Base-by-base conservation (phyloP, 23 red algal species). In the Gracilariopsis chorda region DNA sequence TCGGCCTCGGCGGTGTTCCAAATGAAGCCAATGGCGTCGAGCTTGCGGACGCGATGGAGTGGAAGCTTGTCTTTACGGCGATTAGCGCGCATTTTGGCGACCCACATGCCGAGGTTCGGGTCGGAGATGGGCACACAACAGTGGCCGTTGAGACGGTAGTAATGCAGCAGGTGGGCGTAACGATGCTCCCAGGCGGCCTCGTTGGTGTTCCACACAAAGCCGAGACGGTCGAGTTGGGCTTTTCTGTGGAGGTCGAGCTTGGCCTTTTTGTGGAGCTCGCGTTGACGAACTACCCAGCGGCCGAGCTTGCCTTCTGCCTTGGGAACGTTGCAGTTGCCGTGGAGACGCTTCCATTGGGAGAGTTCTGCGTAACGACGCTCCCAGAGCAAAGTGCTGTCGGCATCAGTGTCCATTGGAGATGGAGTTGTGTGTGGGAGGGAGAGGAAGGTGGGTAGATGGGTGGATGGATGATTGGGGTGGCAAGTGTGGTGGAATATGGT, bases 151-250 rank as follows among this genome's bases (percentile, higher is more conserved):
- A 21, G 32, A 16, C 34, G 47, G 20, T 58, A 64, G 44, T 74
- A 89, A 45, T 73, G 65, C 43, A 59, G 27, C 32, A 89, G 69
- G 28, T 75, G 64, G 17, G 61, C 67, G 46, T 55, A 89, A 16
- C 85, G 61, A 30, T 30, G 76, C 29, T 89, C 68, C 85, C 85
- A 89, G 2, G 67, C 68, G 61, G 67, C 71, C 47, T 74, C 85
- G 49, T 89, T 89, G 8, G 85, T 89, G 64, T 89, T 77, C 85
- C 85, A 89, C 32, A 89, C 71, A 36, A 89, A 77, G 56, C 44
- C 68, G 27, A 89, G 68, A 10, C 57, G 62, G 49, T 89, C 71
- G 19, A 89, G 65, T 16, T 37, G 45, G 25, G 65, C 32, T 14
- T 76, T 77, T 29, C 85, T 44, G n/a, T 76, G 62, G 23, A 7